Conservation (phyloP, 129 eudicot genomes). For the Pseudognaphalium luteoalbum region DNA sequence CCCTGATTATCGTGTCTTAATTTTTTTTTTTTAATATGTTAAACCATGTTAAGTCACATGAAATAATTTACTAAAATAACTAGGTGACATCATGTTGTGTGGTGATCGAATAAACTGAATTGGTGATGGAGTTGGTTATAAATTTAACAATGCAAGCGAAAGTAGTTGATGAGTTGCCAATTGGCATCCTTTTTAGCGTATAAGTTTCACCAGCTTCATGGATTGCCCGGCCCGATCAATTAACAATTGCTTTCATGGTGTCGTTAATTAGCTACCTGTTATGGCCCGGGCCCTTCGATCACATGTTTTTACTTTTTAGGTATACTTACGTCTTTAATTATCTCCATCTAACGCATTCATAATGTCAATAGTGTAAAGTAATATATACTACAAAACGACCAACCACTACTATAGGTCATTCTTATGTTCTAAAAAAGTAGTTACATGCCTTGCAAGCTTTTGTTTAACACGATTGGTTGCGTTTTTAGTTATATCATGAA, state of each 20-base stretch:
- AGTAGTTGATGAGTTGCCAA: conserved; percentile 31
- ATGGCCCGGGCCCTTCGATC: background rate
- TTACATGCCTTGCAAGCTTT: background rate
- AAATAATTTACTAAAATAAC: too few relatives aligned
- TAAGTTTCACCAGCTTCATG: conserved; percentile 1
- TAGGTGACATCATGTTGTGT: background rate
- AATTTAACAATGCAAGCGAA: background rate
- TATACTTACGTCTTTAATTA: background rate
- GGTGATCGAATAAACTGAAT: background rate
- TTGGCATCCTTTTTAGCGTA: conserved; percentile 20
- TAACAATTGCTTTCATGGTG: background rate
- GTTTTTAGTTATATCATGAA: background rate
- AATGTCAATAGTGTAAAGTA: background rate
- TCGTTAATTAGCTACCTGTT: conserved; percentile 19
- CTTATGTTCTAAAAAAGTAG: background rate
- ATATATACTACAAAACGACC: background rate
- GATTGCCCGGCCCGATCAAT: too few relatives aligned
- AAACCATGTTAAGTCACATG: too few relatives aligned
- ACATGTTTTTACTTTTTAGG: conserved; percentile 19
- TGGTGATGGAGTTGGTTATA: conserved; percentile 18
- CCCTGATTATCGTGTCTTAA: too few relatives aligned
- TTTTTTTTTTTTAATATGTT: too few relatives aligned
- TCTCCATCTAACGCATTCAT: background rate
- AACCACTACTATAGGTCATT: background rate
- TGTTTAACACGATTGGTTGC: background rate